Evolutionary conservation across 768 basidiomycete species (phyloP).

Genomic region (button mushroom (Agaricus bisporus)): DNA sequence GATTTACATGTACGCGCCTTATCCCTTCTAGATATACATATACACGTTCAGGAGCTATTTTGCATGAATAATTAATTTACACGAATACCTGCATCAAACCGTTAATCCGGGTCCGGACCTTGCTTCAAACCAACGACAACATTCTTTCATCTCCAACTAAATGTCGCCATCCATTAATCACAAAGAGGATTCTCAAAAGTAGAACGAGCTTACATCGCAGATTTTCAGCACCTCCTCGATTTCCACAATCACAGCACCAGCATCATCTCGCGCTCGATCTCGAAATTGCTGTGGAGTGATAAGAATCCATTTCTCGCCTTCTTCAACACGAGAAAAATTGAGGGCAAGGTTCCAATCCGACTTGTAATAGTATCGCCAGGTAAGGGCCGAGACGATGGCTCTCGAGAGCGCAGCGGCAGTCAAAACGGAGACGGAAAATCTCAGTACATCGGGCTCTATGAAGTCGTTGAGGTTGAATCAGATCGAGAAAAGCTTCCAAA

Average conservation of each 20-base stretch:
- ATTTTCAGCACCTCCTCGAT: constrained; percentile 28
- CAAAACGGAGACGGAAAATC: constrained; percentile 46
- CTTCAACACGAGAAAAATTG: background rate
- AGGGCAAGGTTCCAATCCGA: constrained; percentile 21
- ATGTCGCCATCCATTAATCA: background rate
- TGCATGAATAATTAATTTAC: background rate
- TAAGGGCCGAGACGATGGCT: constrained; percentile 32
- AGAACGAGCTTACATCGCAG: constrained; percentile 27
- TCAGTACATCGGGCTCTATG: constrained; percentile 48
- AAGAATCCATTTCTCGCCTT: background rate
- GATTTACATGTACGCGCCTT: too few species aligned
- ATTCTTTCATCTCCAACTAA: background rate
- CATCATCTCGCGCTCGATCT: constrained; percentile 22
- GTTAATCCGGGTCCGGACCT: background rate
- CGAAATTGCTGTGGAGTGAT: constrained; percentile 10
- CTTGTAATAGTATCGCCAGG: constrained; percentile 27
- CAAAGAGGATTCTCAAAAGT: background rate
- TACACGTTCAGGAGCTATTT: too few species aligned
- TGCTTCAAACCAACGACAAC: background rate
- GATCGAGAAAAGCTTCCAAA: too few species aligned
- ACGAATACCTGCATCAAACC: background rate
- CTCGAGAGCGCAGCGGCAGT: constrained; percentile 48
- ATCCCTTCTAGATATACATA: too few species aligned
- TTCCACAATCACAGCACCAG: constrained; percentile 31
- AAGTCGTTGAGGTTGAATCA: background rate